Conservation (phyloP, 1,284 basidiomycete species). For the Ustilago curta region DNA sequence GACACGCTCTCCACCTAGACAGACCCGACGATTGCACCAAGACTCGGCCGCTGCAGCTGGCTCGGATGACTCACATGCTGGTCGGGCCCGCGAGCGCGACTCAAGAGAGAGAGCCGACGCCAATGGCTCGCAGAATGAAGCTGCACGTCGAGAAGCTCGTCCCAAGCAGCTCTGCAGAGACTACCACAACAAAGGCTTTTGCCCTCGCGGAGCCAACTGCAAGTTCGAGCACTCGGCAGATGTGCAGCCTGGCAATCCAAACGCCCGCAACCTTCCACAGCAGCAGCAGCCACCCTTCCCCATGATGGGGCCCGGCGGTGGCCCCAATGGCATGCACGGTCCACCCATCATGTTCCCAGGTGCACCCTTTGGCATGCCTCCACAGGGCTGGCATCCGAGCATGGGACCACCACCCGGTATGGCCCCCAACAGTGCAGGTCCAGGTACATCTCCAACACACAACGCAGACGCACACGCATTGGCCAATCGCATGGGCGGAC, state of each 20-base stretch:
- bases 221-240: conserved; percentile 80
- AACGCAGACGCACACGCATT: conserved; percentile 42
- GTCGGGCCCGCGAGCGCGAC: conserved; percentile 36
- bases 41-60: conserved; percentile 12
- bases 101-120: conserved; percentile 35
- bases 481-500: conserved; percentile 41
- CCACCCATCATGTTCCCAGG: conserved; percentile 53
- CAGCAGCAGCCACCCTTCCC: conserved; percentile 32
- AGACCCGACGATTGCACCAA: conserved; percentile 35
- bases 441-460: conserved; percentile 11
- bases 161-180: conserved; percentile 63
- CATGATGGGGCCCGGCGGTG: conserved; percentile 40
- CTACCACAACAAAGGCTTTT: conserved; percentile 75
- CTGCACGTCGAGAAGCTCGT: conserved; percentile 22
- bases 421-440: conserved; percentile 16
- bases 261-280: conserved; percentile 21
- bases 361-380: conserved; percentile 47
- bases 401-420: conserved; percentile 42
- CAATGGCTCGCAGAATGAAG: conserved; percentile 23
- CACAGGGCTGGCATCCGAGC: conserved; percentile 44
- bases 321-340: conserved; percentile 37
- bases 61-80: conserved; percentile 22
- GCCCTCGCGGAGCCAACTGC: conserved; percentile 87
- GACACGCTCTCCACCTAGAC: conserved; percentile 42
- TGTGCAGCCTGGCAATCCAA: conserved; percentile 32